Conservation (phyloP, 208 protist genomes). For the Acanthamoeba triangularis region DNA sequence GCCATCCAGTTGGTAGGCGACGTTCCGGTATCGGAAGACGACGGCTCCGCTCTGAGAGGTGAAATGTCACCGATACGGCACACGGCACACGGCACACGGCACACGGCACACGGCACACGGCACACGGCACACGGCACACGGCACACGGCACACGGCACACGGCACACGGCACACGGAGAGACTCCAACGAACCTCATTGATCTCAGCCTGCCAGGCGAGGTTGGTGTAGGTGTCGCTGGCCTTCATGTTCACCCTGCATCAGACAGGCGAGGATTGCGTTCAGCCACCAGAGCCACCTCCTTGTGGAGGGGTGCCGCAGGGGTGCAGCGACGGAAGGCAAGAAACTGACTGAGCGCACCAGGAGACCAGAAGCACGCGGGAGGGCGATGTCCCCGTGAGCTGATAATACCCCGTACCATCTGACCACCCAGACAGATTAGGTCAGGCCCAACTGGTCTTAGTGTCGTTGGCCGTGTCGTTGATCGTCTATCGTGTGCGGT, state of each 20-base stretch:
- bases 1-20: not conserved
- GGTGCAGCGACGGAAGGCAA: not conserved
- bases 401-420: not conserved
- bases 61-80: not conserved
- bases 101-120: no score
- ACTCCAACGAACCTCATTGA: not conserved
- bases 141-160: no score
- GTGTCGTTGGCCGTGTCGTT: not conserved
- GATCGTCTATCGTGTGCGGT: not conserved
- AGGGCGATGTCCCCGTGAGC: not conserved
- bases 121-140: no score
- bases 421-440: not conserved
- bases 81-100: no score
- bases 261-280: no score
- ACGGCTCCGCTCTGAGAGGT: not conserved
- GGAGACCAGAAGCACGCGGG: constrained; percentile 2
- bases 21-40: constrained; percentile 8
- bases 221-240: not conserved
- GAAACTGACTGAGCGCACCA: not conserved
- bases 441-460: not conserved
- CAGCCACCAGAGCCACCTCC: no score
- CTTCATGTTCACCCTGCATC: constrained; percentile 3
- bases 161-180: no score
- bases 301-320: not conserved
- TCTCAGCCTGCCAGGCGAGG: constrained; percentile 43